Conservation (phyloP, 2,329 filamentous ascomycete species). For the Lanzia echinophila region DNA sequence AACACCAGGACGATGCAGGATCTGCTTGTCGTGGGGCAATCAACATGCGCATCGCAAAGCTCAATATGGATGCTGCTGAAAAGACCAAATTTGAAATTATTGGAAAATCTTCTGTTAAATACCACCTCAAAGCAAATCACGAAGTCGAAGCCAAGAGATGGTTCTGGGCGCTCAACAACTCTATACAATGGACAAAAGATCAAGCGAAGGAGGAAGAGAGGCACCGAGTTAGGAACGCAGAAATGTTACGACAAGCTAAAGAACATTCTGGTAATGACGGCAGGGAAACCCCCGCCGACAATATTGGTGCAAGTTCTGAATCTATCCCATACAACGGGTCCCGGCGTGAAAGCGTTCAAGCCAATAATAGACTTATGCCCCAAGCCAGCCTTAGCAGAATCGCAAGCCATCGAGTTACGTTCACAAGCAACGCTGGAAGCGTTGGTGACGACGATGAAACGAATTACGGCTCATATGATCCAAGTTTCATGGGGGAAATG, state of each 20-base stretch:
- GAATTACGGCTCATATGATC: slow-evolving; percentile 48
- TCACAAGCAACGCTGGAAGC: slow-evolving; percentile 29
- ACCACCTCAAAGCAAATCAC: slow-evolving; percentile 95
- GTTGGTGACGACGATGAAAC: slow-evolving; percentile 47
- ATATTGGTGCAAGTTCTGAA: slow-evolving; percentile 20
- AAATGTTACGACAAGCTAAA: slow-evolving; percentile 71
- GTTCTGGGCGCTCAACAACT: slow-evolving; percentile 99
- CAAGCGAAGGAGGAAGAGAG: slow-evolving; percentile 87
- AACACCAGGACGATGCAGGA: slow-evolving; percentile 95
- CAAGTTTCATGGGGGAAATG: slow-evolving; percentile 41
- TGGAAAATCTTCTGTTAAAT: slow-evolving; percentile 97
- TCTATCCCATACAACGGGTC: slow-evolving; percentile 22
- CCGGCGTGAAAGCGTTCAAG: slow-evolving; percentile 43
- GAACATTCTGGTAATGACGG: slow-evolving; percentile 51
- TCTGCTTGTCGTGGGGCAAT: slow-evolving; percentile 96
- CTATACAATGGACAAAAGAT: slow-evolving; percentile 97
- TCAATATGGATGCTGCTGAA: slow-evolving; percentile 95
- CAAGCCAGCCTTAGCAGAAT: slow-evolving; percentile 23
- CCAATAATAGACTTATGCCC: slow-evolving; percentile 20
- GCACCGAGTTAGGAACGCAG: slow-evolving; percentile 66
- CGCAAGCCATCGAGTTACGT: slow-evolving; percentile 25
- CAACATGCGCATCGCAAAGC: slow-evolving; percentile 93
- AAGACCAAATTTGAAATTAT: slow-evolving; percentile 98
- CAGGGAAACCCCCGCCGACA: slow-evolving; percentile 18
- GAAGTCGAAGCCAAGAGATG: slow-evolving; percentile 96